Evolutionary conservation across 805 yeast species (phyloP).

Genomic region (Alloascoidea hylecoeti): DNA sequence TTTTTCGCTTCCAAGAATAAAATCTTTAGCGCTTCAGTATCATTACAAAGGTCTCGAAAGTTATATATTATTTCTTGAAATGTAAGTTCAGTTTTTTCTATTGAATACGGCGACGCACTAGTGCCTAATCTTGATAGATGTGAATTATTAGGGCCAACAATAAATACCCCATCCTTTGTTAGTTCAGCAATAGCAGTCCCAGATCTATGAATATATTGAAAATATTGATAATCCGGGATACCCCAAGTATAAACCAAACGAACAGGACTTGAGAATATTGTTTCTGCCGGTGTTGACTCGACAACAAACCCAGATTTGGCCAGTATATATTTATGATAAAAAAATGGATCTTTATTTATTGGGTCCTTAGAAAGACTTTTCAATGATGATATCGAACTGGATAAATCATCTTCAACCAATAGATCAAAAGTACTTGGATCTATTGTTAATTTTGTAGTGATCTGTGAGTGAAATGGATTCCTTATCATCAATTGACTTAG

Average conservation of each 20-base stretch:
- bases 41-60: constrained; percentile 47
- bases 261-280: constrained; percentile 31
- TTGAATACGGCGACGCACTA: no score
- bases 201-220: constrained; percentile 79
- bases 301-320: constrained; percentile 60
- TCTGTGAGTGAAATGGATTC: constrained; percentile 84
- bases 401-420: no score
- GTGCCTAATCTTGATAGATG: constrained; percentile 70
- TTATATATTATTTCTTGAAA: no score
- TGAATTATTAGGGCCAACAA: constrained; percentile 77
- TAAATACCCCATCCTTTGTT: constrained; percentile 61
- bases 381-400: background rate
- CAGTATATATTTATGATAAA: constrained; percentile 65
- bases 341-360: constrained; percentile 28
- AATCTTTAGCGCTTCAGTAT: constrained; percentile 28
- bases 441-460: constrained; percentile 48
- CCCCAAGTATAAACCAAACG: constrained; percentile 90
- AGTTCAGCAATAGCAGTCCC: constrained; percentile 88
- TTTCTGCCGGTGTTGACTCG: constrained; percentile 66
- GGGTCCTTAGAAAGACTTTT: constrained; percentile 8
- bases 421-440: no score
- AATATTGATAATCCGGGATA: constrained; percentile 60
- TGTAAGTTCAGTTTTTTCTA: no score
- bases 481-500: constrained; percentile 57
- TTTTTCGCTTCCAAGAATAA: constrained; percentile 47